Base-by-base conservation (phyloP, 768 basidiomycete species). In the Hydnum rufescens region DNA sequence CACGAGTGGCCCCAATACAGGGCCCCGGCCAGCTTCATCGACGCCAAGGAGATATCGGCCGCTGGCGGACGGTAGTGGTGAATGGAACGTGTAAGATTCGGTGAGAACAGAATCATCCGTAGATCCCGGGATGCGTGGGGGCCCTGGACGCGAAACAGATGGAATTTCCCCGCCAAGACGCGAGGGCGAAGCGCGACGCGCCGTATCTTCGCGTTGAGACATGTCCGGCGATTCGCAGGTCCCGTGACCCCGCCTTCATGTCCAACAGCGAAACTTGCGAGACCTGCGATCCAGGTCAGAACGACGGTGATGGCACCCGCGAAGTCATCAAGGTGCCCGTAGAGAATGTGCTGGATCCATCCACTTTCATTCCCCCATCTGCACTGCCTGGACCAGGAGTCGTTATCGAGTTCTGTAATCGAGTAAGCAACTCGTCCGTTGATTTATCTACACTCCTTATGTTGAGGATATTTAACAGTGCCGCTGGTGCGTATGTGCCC, bases 21-120 rank as follows among this genome's bases (percentile, higher is more conserved):
- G 95, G 0, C 95, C 95, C 52, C 95, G 73, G 0, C 95, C 95
- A 0, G 95, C 95, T 64, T 99, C 95, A 64, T 99, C 95, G n/a
- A 99, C 90, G 23, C 95, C 95, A 49, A 99, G 80, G 48, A 96
- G 86, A 67, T 92, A 95, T 0, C 83, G 82, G 0, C 86, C 86
- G 1, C 64, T 53, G 0, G 77, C 73, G 0, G 78, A 80, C 2
- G 86, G 85, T 0, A 63, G 73, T 1, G 77, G 71, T 0, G 83
- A 82, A 62, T 86, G 82, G 61, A 83, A 77, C 0, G 83, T 80
- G 61, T 88, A 88, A 0, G 86, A 85, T 5, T 74, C 70, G 3
- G 68, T 70, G 30, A 86, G 70, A 0, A 81, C 74, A 47, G 44
- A 47, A 8, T 28, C 25, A 8, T 47, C 44, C 8, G 44, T 8